These are phyloP conservation scores for Xanthoceras sorbifolium DNA, from an alignment of 345 rosid genomes.

Conservation along the genomic window DNA sequence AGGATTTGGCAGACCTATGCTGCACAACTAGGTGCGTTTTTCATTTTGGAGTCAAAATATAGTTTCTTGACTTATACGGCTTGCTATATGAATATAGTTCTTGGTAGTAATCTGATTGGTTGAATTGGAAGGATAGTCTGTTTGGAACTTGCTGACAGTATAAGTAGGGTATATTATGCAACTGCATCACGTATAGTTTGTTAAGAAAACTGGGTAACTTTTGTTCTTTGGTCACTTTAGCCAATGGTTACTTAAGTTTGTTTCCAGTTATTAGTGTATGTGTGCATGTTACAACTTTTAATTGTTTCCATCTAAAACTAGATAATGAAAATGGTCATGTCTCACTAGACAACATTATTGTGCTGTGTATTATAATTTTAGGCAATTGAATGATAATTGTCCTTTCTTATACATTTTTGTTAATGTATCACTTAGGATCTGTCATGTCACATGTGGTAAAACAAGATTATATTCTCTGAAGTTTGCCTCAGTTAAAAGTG, in stretches of 20 bases:
- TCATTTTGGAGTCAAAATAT: not conserved
- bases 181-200: not conserved
- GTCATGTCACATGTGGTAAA: not conserved
- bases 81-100: conserved; percentile 6
- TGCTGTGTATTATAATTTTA: not conserved
- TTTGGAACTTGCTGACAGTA: not conserved
- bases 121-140: not conserved
- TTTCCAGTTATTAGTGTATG: not conserved
- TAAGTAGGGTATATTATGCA: not conserved
- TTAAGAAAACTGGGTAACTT: not conserved
- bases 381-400: too few relatives aligned
- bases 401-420: not conserved
- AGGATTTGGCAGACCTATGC: conserved; percentile 66
- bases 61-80: not conserved
- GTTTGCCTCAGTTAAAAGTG: not conserved
- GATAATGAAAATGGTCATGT: too few relatives aligned
- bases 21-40: conserved; percentile 68
- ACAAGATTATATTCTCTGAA: not conserved
- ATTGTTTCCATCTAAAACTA: not conserved
- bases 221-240: not conserved
- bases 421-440: not conserved
- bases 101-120: not conserved
- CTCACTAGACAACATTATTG: not conserved
- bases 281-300: not conserved
- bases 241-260: not conserved